These are phyloP conservation scores for Paramarasmius palmivorus DNA, from an alignment of 1,284 basidiomycete species.

Conservation along the genomic window DNA sequence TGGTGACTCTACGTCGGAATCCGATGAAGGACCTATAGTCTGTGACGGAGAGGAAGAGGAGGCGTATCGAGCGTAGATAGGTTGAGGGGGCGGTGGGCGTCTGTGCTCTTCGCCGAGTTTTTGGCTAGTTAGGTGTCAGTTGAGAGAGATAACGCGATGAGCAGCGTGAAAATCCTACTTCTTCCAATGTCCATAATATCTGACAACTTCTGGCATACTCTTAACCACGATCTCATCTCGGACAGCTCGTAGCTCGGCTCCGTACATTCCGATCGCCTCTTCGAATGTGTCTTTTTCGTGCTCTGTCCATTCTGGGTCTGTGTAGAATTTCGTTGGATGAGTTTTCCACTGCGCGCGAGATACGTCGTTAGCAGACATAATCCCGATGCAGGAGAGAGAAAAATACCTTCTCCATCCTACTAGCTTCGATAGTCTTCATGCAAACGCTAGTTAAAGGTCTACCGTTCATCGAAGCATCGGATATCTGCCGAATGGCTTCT, in stretches of 20 bases:
- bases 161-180: constrained; percentile 44
- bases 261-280: constrained; percentile 67
- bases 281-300: constrained; percentile 79
- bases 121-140: constrained; percentile 45
- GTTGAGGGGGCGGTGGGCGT: constrained; percentile 42
- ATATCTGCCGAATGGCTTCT: constrained; percentile 68
- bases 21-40: constrained; percentile 36
- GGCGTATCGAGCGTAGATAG: constrained; percentile 39
- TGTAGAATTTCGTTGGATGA: constrained; percentile 57
- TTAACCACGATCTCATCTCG: constrained; percentile 74
- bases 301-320: constrained; percentile 69
- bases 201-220: constrained; percentile 75
- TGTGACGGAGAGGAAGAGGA: constrained; percentile 39
- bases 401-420: constrained; percentile 60
- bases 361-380: constrained; percentile 6
- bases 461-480: constrained; percentile 58
- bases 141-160: constrained; percentile 8
- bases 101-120: constrained; percentile 69
- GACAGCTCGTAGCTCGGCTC: constrained; percentile 78
- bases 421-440: constrained; percentile 50
- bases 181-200: constrained; percentile 87
- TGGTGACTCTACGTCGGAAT: constrained; percentile 74
- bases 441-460: constrained; percentile 58
- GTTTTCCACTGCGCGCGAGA: constrained; percentile 63
- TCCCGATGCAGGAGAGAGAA: not conserved